phyloP scores from a whole-genome alignment of 305 asterid species.

The Nicotiana rustica region DNA sequence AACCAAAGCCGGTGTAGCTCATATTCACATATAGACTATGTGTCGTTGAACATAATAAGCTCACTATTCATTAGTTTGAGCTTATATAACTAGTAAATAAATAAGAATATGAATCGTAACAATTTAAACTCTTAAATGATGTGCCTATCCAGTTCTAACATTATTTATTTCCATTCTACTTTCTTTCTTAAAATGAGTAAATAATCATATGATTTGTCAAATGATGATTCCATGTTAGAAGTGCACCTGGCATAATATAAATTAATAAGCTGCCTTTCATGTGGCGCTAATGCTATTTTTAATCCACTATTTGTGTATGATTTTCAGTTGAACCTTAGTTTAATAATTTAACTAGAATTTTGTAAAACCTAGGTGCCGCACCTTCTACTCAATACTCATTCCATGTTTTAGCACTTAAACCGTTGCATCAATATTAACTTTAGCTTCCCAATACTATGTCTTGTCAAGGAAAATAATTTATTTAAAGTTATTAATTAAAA shows the following conservation, averaged over 20 bases:
- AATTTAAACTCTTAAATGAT: no score
- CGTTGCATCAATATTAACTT: background rate
- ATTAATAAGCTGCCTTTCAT: background rate
- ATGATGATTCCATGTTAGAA: constrained; percentile 23
- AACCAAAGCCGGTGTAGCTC: no score
- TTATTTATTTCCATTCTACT: no score
- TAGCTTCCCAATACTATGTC: background rate
- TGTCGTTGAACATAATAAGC: no score
- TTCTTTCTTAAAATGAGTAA: background rate
- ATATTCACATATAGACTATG: no score
- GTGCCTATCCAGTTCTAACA: no score
- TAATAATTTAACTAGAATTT: background rate
- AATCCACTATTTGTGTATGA: background rate
- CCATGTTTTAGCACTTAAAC: background rate
- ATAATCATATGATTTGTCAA: constrained; percentile 4
- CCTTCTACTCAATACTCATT: background rate
- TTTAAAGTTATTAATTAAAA: no score
- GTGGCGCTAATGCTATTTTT: background rate
- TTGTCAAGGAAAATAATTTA: background rate
- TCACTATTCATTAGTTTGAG: no score
- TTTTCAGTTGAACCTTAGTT: background rate
- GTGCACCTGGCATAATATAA: background rate
- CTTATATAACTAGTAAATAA: no score
- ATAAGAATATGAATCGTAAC: no score
- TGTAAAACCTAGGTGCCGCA: background rate